Percentiles rank a stretch among this genome's conserved stretches.
These are phyloP conservation scores for Mycena leptocephala DNA, from an alignment of 768 basidiomycete genomes.

Conservation along the genomic window DNA sequence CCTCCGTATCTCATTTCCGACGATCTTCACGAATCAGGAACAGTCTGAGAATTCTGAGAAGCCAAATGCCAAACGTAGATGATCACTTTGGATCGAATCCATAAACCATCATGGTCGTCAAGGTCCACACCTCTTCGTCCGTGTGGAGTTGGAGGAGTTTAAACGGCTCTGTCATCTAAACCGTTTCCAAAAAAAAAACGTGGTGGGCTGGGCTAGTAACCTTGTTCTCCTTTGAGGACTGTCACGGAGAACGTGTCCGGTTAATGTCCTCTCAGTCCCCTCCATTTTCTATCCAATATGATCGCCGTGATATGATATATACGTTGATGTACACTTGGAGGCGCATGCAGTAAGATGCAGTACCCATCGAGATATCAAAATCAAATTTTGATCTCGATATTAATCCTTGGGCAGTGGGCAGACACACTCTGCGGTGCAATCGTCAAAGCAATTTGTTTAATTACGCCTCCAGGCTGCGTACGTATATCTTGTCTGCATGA, in stretches of 20 bases:
- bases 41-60: not conserved
- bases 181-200: not conserved
- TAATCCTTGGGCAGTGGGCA: not conserved
- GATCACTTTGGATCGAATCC: constrained; percentile 6
- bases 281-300: not conserved
- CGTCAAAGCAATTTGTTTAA: not conserved
- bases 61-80: not conserved
- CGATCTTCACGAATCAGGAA: constrained; percentile 5
- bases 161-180: not conserved
- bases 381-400: not conserved
- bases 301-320: constrained; percentile 23
- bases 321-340: not conserved
- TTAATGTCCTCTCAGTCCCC: too few species aligned
- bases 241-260: not conserved
- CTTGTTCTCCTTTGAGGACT: constrained; percentile 8
- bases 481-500: not conserved
- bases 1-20: not conserved
- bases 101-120: constrained; percentile 22
- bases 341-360: too few species aligned
- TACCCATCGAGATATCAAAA: constrained; percentile 12
- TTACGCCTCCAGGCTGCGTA: not conserved
- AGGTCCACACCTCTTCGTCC: not conserved
- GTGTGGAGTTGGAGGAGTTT: constrained; percentile 2
- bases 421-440: not conserved
- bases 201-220: too few species aligned